Evolutionary conservation across 495 filamentous ascomycete genomes (phyloP), one percentile per base, ranked within the genome.

Genomic region (Aspergillus ostianus): DNA sequence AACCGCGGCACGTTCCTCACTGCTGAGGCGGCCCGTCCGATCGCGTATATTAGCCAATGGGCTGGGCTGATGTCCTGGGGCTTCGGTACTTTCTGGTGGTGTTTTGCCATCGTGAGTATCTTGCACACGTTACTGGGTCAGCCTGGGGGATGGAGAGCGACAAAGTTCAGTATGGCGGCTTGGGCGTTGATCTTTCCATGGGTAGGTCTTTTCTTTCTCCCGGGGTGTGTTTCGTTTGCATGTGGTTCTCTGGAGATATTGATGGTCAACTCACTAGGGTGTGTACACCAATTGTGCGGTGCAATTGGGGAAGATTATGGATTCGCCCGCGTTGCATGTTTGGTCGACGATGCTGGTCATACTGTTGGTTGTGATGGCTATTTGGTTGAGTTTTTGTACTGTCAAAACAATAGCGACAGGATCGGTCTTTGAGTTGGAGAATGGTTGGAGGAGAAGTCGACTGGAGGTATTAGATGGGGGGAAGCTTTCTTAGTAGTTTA

Each of bases 61-160:
- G 29, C 64, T 1, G 68, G 64, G 0, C 54, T 74, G 20, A 47
- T 74, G 15, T 51, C 60, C 12, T 73, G 70, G 72, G 70, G 72
- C 0, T 71, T 70, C 57, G 67, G 61, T 0, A 61, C 69, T 2
- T 73, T 76, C 30, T 74, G 72, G 69, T 74, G 70, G 66, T 60
- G 56, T 12, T 71, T 74, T 56, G 73, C 70, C 5, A 63, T 70
- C 1, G 29, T 69, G 19, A 68, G 69, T 41, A 74, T 74, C n/a
- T 49, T 56, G 9, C 65, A 73, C 65, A 70, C 69, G 4, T 30
- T 70, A 10, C 10, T 64, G 17, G 49, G 54, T 8, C 70, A 71
- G 63, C 56, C 61, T 4, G 63, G 66, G 2, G 67, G 67, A 12
- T 61, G 54, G 45, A 51, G 60, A 18, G 30, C 61, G 23, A 58